These are phyloP conservation scores for Poronia punctata DNA, from an alignment of 495 filamentous ascomycete species.

Conservation along the genomic window DNA sequence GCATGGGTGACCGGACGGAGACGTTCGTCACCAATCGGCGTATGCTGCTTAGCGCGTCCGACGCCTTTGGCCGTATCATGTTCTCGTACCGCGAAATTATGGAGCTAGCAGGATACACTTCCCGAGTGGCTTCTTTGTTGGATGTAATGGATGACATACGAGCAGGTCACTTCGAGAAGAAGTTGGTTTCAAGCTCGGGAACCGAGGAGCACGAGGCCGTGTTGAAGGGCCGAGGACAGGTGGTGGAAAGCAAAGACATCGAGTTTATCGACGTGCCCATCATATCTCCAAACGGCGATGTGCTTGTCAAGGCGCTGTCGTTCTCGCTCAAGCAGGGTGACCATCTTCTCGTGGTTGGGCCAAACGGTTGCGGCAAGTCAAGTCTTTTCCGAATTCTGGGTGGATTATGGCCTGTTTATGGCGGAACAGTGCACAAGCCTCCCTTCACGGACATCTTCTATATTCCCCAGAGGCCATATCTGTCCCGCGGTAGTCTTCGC, in stretches of 20 bases:
- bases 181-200: conserved; percentile 80
- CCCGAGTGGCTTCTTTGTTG: conserved; percentile 78
- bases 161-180: conserved; percentile 87
- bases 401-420: conserved; percentile 98
- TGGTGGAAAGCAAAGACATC: conserved; percentile 74
- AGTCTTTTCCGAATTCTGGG: conserved; percentile 93
- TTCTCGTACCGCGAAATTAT: conserved; percentile 97
- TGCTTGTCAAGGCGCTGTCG: conserved; percentile 73
- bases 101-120: conserved; percentile 92
- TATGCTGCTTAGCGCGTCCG: conserved; percentile 83
- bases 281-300: conserved; percentile 91
- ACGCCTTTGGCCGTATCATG: conserved; percentile 95
- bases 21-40: conserved; percentile 92
- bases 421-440: conserved; percentile 84
- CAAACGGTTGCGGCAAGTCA: conserved; percentile 95
- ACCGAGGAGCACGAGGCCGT: conserved; percentile 72
- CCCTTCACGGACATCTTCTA: conserved; percentile 91
- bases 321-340: conserved; percentile 81
- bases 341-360: conserved; percentile 90
- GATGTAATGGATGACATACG: conserved; percentile 93
- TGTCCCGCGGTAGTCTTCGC: conserved; percentile 78
- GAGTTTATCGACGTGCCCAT: conserved; percentile 91
- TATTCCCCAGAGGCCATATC: conserved; percentile 92
- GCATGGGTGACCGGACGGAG: conserved; percentile 86
- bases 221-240: conserved; percentile 67